Percentiles rank a stretch among this genome's conserved stretches.
Evolutionary conservation across 2,329 filamentous ascomycete species (phyloP).

Genomic region (Aspergillus flavus): DNA sequence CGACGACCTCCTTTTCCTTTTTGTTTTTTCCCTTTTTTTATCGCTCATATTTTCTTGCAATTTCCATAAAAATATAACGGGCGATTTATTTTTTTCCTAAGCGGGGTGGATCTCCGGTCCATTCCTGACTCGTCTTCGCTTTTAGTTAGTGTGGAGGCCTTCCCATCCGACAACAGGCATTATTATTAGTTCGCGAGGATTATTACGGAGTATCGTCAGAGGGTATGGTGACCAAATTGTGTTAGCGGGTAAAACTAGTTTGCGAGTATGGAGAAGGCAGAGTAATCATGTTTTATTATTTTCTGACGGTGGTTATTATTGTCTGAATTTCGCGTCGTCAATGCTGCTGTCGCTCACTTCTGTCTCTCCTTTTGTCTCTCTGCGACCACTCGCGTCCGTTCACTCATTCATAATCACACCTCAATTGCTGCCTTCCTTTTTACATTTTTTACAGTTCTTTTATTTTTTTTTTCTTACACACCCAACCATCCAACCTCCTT

Average conservation of each 20-base stretch:
- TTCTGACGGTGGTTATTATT: slow-evolving; percentile 3
- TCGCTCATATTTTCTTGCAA: not conserved
- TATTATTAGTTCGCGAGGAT: slow-evolving; percentile 9
- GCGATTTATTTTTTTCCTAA: slow-evolving; percentile 16
- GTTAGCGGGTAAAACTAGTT: slow-evolving; percentile 1
- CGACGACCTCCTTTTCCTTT: not conserved
- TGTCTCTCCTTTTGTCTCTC: slow-evolving; percentile 5
- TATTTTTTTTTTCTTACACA: not conserved
- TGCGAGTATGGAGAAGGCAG: slow-evolving; percentile 4
- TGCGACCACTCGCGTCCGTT: slow-evolving; percentile 22
- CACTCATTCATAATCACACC: slow-evolving; percentile 16
- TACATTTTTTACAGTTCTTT: slow-evolving; percentile 2
- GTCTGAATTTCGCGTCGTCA: slow-evolving; percentile 8
- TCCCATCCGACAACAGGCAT: not conserved
- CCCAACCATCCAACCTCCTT: slow-evolving; percentile 3
- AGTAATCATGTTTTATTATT: slow-evolving; percentile 10
- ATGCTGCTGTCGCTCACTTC: not conserved
- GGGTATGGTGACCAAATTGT: not conserved
- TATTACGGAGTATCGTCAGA: slow-evolving; percentile 4
- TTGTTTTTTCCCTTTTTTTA: slow-evolving; percentile 2
- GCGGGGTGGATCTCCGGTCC: slow-evolving; percentile 20
- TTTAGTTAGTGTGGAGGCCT: slow-evolving; percentile 8
- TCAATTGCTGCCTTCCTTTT: slow-evolving; percentile 20
- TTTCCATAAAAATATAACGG: slow-evolving; percentile 10
- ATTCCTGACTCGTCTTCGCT: slow-evolving; percentile 15